Evolutionary conservation across 2,329 filamentous ascomycete species (phyloP), one percentile per base, ranked within the genome.

Genomic region (Alternaria dauci): DNA sequence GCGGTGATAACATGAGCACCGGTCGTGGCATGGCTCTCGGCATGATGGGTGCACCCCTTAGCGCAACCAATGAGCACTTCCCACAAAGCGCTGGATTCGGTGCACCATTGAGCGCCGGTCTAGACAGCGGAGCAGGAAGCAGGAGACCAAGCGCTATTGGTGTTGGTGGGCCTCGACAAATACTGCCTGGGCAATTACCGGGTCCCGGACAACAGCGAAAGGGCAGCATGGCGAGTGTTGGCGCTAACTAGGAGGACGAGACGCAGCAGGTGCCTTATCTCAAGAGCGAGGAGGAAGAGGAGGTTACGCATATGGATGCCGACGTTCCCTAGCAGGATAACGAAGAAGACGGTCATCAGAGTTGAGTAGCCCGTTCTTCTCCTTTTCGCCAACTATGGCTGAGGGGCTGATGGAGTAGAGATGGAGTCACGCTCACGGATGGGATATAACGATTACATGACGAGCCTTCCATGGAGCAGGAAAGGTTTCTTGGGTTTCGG

Each of bases 141-240:
- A 64, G 76, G 38, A 54, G 77, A 44, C 74, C 72, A 54, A 78
- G 75, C 50, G 68, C 68, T 7, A 74, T 78, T 52, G 61, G 66
- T 26, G 58, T 70, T 62, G 69, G 65, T 34, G 76, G 75, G 0
- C 75, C 75, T 6, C 61, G 77, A 34, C 76, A 78, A 61, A 77
- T 79, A 39, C 58, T 78, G 7, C 77, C 77, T 1, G 77, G 77
- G 0, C 77, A 79, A 52, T 53, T 79, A 50, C 46, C 52, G 4
- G 52, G 52, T 18, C 52, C 52, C 11, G 52, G 42, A 36, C 52
- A 55, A 34, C 52, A 55, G 32, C 30, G 52, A 9, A 55, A 55
- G 52, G 52, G 52, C n/a, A 55, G 52, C 34, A 55, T 55, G 11
- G 25, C 52, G 23, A 55, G 52, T 47, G 52, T 53, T 34, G 39